A percentile compares a stretch with the other conserved stretches of the same genome.
Evolutionary conservation across 2,329 filamentous ascomycete genomes (phyloP).

Genomic region (Fusarium udum): DNA sequence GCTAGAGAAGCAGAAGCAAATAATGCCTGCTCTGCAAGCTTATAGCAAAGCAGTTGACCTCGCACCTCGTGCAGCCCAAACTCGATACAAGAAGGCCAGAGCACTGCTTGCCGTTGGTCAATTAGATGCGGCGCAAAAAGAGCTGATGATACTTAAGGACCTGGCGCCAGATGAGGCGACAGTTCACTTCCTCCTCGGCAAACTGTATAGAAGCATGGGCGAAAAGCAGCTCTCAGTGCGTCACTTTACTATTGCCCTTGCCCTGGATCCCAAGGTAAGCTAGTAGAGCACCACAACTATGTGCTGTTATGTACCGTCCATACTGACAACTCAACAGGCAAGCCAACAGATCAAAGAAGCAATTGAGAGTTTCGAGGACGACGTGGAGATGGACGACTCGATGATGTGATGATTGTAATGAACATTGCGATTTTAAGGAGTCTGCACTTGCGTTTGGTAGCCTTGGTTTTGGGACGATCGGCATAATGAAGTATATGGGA

Average conservation of each 20-base stretch:
- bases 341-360: constrained; percentile 95
- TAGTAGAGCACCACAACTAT: not conserved
- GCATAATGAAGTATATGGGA: constrained; percentile 32
- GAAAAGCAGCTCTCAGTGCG: constrained; percentile 84
- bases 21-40: constrained; percentile 78
- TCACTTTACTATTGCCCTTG: constrained; percentile 93
- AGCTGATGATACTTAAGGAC: constrained; percentile 89
- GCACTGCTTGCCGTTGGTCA: constrained; percentile 80
- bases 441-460: constrained; percentile 35
- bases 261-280: constrained; percentile 93
- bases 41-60: constrained; percentile 86
- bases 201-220: constrained; percentile 77
- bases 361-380: constrained; percentile 89
- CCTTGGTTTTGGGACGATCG: constrained; percentile 27
- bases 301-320: not conserved
- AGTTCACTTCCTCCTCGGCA: constrained; percentile 93
- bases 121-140: constrained; percentile 77
- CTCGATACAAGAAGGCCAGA: constrained; percentile 92
- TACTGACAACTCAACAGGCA: constrained; percentile 64
- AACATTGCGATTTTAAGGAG: constrained; percentile 39
- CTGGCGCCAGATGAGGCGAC: constrained; percentile 94
- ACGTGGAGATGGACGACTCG: constrained; percentile 74
- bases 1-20: constrained; percentile 87
- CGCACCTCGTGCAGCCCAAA: constrained; percentile 81
- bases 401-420: constrained; percentile 64